A percentile compares a stretch with the other conserved stretches of the same genome.
phyloP scores from a whole-genome alignment of 106 monocot species.

The Acorus calamus region DNA sequence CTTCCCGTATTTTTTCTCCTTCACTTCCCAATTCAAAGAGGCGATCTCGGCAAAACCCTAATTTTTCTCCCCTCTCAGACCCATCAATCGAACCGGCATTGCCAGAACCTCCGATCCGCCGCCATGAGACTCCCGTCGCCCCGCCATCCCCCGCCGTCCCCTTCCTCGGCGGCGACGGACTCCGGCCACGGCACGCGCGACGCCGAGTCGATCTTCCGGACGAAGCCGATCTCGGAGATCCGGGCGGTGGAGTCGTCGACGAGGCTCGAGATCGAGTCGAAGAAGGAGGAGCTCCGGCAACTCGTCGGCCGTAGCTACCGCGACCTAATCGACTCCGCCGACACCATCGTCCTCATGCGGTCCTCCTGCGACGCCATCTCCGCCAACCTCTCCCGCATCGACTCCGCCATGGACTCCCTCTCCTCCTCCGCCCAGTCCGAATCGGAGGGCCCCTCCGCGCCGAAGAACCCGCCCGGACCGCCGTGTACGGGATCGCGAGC shows the following conservation, averaged over 20 bases:
- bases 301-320: constrained; percentile 93
- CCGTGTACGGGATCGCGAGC: constrained; percentile 53
- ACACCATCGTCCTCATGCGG: constrained; percentile 80
- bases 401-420: constrained; percentile 43
- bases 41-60: no score
- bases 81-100: no score
- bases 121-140: constrained; percentile 11
- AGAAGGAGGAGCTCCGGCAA: constrained; percentile 84
- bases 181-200: constrained; percentile 17
- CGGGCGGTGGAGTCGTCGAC: constrained; percentile 56
- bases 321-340: constrained; percentile 93
- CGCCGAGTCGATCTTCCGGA: constrained; percentile 79
- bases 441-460: constrained; percentile 3
- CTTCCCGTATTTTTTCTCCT: no score
- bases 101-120: background rate
- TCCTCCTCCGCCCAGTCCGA: constrained; percentile 17
- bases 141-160: constrained; percentile 1
- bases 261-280: constrained; percentile 43
- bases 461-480: constrained; percentile 24
- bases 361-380: constrained; percentile 57
- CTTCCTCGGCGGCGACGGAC: constrained; percentile 2
- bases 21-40: no score
- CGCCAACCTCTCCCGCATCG: constrained; percentile 43
- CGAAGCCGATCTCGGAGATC: constrained; percentile 83
- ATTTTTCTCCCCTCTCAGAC: no score